Evolutionary conservation across 1,284 basidiomycete genomes (phyloP), one percentile per base, ranked within the genome.

Genomic region (Trametes versicolor): DNA sequence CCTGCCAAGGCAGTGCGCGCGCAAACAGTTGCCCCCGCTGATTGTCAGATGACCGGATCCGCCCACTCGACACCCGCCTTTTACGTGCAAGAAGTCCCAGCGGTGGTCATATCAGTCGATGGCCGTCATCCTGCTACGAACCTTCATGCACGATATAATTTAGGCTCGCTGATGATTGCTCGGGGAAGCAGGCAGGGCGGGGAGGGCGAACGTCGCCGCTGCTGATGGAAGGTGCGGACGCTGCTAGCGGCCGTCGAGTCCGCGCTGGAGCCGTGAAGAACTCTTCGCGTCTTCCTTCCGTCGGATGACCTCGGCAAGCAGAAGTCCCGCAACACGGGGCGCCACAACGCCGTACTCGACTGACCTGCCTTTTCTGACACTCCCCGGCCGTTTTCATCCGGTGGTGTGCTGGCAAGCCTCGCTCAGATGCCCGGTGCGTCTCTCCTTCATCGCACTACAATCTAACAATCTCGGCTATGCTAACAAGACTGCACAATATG

Each of bases 1-100:
- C 2, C 43, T 8, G 6, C 5, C 23, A 21, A 48, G 41, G 59
- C 59, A 17, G 59, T 60, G 59, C 41, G 41, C 37, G 41, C 39
- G 49, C 39, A 48, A 43, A 43, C 37, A 53, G 17, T 13, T 25
- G 37, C 54, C 29, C 47, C 47, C 59, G 41, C 19, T 62, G 61
- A 57, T 57, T 9, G 61, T 62, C 61, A 62, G 61, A 62, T 57
- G 61, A 57, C 61, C 41, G 36, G 15, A 21, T 12, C 41, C 23
- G 27, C 41, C 34, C 45, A 17, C 47, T 25, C 45, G 37, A 3
- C 1, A 39, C 21, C 55, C 37, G 34, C 37, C 29, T 29, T 45
- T 57, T 45, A 62, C 60, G 60, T 62, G 53, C 53, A 19, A 45
- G 58, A 47, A 52, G 41, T 27, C 50, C 32, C 58, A 47, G 45